Evolutionary conservation across 2,329 filamentous ascomycete genomes (phyloP).

Genomic region (Atkinsonella texensis): DNA sequence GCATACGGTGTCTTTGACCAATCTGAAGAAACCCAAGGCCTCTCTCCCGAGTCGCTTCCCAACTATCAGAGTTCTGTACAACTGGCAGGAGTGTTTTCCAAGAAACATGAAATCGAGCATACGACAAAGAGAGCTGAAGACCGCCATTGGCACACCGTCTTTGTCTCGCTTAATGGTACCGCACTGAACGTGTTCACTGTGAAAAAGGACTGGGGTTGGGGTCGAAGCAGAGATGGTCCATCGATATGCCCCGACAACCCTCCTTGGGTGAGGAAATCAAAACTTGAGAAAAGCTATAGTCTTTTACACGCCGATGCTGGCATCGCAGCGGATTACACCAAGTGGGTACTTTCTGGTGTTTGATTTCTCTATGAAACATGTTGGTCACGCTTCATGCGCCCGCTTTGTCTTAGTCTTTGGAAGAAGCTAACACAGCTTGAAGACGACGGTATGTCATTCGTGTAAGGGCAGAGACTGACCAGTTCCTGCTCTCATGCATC

Average conservation of each 20-base stretch:
- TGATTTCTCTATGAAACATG: background rate
- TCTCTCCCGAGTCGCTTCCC: constrained; percentile 27
- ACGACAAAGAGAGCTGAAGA: constrained; percentile 50
- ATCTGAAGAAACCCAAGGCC: constrained; percentile 26
- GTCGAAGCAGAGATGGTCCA: constrained; percentile 34
- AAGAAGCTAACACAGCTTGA: background rate
- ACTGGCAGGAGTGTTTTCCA: constrained; percentile 44
- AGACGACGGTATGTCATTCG: constrained; percentile 49
- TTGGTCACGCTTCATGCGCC: background rate
- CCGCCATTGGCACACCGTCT: constrained; percentile 52
- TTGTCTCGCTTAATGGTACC: constrained; percentile 55
- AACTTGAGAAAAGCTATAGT: constrained; percentile 55
- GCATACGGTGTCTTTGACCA: constrained; percentile 8
- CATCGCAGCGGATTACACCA: constrained; percentile 59
- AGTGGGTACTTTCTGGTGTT: constrained; percentile 32
- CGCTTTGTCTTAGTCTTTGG: background rate
- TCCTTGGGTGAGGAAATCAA: constrained; percentile 39
- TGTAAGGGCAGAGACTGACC: constrained; percentile 61
- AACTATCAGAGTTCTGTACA: constrained; percentile 43
- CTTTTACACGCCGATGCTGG: constrained; percentile 65
- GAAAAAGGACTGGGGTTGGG: constrained; percentile 44
- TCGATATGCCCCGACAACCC: constrained; percentile 37
- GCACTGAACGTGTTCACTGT: constrained; percentile 52
- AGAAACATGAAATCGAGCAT: constrained; percentile 55
- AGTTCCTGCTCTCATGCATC: constrained; percentile 57